Evolutionary conservation across 2,329 filamentous ascomycete species (phyloP), one percentile per base, ranked within the genome.

Genomic region (Drechslerella coelobrocha): DNA sequence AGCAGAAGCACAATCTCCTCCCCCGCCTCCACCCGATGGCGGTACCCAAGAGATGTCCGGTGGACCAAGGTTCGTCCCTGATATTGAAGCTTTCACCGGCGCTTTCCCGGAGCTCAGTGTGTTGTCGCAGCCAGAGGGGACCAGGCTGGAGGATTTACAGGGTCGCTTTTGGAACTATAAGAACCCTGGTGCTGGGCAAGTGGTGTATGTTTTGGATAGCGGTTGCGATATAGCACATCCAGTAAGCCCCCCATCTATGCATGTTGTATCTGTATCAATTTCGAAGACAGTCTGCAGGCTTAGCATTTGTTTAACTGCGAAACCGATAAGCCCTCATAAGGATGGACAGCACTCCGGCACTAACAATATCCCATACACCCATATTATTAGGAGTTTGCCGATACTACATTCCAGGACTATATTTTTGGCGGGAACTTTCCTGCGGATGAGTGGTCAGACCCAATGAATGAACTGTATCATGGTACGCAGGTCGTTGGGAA

Each of bases 171-270:
- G 48, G 54, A 60, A 54, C 24, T 68, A 43, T 27, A 27, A 55
- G 21, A 19, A 53, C 9, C 14, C 54, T n/a, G 62, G 62, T 12
- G 8, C 19, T 2, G 39, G 47, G 1, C n/a, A 31, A 34, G 3
- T 51, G 4, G 54, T 68, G 6, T 60, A 53, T 48, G 29, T 51
- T 2, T 1, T 68, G 1, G 62, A 60, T 10, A 45, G 9, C 21
- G 62, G 54, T 0, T 68, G 37, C n/a, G 47, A 68, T 21, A 53
- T 54, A 4, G 41, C 39, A 8, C 54, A 68, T 21, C 48, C 55
- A 21, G 62, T 60, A 54, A 21, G 37, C 3, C 14, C 2, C 12
- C 26, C 19, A 9, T 19, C 19, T 9, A 47, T 19, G 19, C 17
- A 7, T 19, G n/a, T n/a, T n/a, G n/a, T 19, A 47, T 7, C 31